Evolutionary conservation across 2,329 filamentous ascomycete species (phyloP).

Genomic region (Clonostachys solani): DNA sequence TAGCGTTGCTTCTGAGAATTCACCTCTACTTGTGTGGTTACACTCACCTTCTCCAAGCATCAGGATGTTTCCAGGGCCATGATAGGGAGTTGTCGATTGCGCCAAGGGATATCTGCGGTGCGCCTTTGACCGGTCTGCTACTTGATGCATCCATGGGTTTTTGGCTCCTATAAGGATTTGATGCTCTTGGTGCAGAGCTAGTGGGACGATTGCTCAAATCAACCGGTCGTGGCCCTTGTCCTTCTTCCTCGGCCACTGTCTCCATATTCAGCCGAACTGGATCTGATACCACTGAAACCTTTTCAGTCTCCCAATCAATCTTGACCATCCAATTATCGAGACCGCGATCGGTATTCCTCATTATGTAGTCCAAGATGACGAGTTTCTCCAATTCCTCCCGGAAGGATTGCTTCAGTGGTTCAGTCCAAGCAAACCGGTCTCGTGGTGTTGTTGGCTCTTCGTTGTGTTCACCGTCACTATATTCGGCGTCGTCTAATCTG

Average conservation of each 20-base stretch:
- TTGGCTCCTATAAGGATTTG: constrained; percentile 70
- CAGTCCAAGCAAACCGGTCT: constrained; percentile 78
- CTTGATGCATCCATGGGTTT: constrained; percentile 80
- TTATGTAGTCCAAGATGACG: constrained; percentile 97
- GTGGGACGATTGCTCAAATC: background rate
- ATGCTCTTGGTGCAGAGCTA: constrained; percentile 30
- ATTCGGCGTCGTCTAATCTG: constrained; percentile 55
- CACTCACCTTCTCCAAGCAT: constrained; percentile 66
- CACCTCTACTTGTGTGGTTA: background rate
- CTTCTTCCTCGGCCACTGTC: constrained; percentile 26
- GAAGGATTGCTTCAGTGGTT: constrained; percentile 83
- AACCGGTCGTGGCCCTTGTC: background rate
- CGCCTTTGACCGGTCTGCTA: constrained; percentile 35
- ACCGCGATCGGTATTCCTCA: constrained; percentile 96
- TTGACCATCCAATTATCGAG: constrained; percentile 99
- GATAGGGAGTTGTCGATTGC: constrained; percentile 98
- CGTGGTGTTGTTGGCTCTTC: constrained; percentile 47
- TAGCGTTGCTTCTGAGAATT: background rate
- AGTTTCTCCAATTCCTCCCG: constrained; percentile 94
- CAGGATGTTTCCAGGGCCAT: constrained; percentile 98
- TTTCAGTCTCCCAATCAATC: constrained; percentile 79
- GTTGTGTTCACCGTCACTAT: constrained; percentile 52
- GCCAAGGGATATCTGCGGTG: constrained; percentile 69
- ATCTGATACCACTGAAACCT: constrained; percentile 82
- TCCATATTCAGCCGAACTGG: constrained; percentile 66